Conservation (phyloP, 306 rosid genomes). For the Gillenia trifoliata region DNA sequence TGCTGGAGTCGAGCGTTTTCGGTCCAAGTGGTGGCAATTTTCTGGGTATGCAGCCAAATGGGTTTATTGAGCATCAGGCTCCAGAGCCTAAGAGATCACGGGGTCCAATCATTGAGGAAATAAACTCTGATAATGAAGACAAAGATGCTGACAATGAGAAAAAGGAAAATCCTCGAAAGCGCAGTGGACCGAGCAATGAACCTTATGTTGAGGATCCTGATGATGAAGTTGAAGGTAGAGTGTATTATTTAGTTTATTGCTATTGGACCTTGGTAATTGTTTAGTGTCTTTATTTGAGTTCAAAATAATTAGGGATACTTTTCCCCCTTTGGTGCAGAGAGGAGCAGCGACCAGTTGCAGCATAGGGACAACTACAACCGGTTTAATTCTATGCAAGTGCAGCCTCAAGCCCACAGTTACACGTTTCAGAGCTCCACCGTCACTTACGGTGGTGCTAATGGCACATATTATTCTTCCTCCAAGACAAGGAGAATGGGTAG, state of each 20-base stretch:
- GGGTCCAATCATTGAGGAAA: constrained; percentile 79
- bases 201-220: constrained; percentile 52
- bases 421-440: constrained; percentile 79
- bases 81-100: constrained; percentile 41
- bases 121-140: constrained; percentile 66
- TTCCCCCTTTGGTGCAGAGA: constrained; percentile 38
- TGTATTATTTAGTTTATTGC: neutral
- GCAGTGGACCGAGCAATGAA: constrained; percentile 41
- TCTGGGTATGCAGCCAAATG: constrained; percentile 38
- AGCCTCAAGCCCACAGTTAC: constrained; percentile 62
- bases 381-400: constrained; percentile 19
- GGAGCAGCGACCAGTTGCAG: constrained; percentile 40
- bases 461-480: constrained; percentile 65
- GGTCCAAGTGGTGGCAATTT: constrained; percentile 47
- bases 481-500: constrained; percentile 64
- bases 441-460: constrained; percentile 61
- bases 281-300: neutral
- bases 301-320: neutral
- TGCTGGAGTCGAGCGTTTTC: constrained; percentile 45
- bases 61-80: constrained; percentile 50
- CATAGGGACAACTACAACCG: constrained; percentile 21
- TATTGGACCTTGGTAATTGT: neutral
- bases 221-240: constrained; percentile 56
- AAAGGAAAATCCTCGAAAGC: constrained; percentile 54
- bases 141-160: constrained; percentile 38